phyloP scores from a whole-genome alignment of 768 basidiomycete species.

The Sarcomyxa edulis region DNA sequence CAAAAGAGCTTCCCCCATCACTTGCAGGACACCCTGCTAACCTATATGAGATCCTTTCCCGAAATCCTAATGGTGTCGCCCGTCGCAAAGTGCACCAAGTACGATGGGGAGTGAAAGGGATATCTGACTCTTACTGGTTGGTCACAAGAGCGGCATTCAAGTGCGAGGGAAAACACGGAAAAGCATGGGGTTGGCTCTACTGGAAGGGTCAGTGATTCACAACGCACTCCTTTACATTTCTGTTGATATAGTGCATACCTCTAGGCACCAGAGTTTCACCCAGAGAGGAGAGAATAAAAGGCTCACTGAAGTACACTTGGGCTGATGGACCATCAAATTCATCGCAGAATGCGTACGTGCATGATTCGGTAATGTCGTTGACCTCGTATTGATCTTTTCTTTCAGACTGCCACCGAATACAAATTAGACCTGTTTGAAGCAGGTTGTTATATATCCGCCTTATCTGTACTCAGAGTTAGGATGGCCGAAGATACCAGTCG shows the following conservation, averaged over 20 bases:
- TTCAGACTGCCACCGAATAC: too few species aligned
- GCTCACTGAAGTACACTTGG: conserved; percentile 76
- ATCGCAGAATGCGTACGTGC: conserved; percentile 5
- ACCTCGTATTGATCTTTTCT: too few species aligned
- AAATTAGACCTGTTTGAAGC: too few species aligned
- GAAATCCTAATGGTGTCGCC: conserved; percentile 60
- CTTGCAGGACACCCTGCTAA: conserved; percentile 54
- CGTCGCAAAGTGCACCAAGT: conserved; percentile 67
- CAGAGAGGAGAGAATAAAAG: conserved; percentile 61
- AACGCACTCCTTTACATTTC: too few species aligned
- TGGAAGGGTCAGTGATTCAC: conserved; percentile 62
- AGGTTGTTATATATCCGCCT: too few species aligned
- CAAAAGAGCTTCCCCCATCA: conserved; percentile 52
- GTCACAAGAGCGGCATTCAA: conserved; percentile 72
- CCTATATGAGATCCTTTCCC: conserved; percentile 68
- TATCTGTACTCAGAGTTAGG: too few species aligned
- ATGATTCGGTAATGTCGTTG: too few species aligned
- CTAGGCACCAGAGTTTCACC: too few species aligned
- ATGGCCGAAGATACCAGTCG: too few species aligned
- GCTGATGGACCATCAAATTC: conserved; percentile 45
- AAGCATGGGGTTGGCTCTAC: conserved; percentile 74
- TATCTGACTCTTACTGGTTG: conserved; percentile 66
- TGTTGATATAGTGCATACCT: too few species aligned
- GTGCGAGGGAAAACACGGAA: conserved; percentile 68
- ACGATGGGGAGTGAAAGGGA: conserved; percentile 68